phyloP scores from a whole-genome alignment of 768 basidiomycete species.

The Melanogaster broomeanus region DNA sequence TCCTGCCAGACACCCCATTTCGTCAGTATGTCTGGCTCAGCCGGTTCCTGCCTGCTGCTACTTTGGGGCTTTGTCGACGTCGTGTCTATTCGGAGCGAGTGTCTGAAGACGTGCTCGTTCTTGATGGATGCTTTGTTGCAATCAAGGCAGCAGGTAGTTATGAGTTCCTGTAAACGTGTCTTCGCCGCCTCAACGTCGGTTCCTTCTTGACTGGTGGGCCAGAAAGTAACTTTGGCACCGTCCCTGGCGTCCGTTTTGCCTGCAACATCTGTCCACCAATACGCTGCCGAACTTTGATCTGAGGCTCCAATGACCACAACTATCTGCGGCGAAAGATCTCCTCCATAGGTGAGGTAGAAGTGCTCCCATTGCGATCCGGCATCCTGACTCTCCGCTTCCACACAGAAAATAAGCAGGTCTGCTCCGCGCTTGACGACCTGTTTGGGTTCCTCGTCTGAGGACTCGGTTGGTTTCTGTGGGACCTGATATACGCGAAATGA shows the following conservation, averaged over 20 bases:
- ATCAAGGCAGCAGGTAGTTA: constrained; percentile 23
- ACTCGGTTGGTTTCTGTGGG: not conserved
- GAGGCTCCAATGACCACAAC: constrained; percentile 22
- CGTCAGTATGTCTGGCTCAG: constrained; percentile 20
- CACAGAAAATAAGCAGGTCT: constrained; percentile 29
- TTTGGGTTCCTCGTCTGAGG: constrained; percentile 6
- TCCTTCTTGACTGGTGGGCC: not conserved
- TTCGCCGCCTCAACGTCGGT: not conserved
- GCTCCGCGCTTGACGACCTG: constrained; percentile 21
- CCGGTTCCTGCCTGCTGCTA: not conserved
- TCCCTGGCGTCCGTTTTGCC: constrained; percentile 1
- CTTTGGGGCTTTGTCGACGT: constrained; percentile 11
- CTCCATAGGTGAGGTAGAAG: constrained; percentile 26
- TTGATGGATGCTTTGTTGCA: constrained; percentile 8
- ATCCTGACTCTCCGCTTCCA: constrained; percentile 4
- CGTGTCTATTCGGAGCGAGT: constrained; percentile 13
- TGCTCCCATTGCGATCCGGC: constrained; percentile 27
- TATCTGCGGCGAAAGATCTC: constrained; percentile 27
- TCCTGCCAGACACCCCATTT: constrained; percentile 19
- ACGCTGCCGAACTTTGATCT: constrained; percentile 13
- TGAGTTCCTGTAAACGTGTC: constrained; percentile 12
- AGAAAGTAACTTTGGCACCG: constrained; percentile 12
- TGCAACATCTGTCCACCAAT: constrained; percentile 20
- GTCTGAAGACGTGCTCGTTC: constrained; percentile 15
- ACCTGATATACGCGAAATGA: constrained; percentile 27